Base-by-base conservation (phyloP, 371 early-diverging fungal genomes). In the Circinella umbellata region DNA sequence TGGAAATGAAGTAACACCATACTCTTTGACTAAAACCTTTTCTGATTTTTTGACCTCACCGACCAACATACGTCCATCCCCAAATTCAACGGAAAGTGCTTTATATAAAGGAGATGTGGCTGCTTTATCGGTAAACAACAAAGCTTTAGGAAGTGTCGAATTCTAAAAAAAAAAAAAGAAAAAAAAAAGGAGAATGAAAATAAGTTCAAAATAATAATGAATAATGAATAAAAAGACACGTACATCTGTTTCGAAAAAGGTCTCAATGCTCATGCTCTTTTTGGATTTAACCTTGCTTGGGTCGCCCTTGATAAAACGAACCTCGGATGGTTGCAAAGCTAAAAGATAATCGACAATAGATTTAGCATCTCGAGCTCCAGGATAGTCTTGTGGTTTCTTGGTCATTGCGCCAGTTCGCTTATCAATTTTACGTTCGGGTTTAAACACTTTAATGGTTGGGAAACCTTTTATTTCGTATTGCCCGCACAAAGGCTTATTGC, bases 381-480 rank as follows among this genome's bases (percentile, higher is more conserved):
- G 87, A 84, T 96, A 98, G 72, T 96, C 97, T 71, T 76, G 66
- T 6, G 90, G 83, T 55, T 72, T 76, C 70, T 91, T 91, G 10
- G 64, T 77, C 38, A 27, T 72, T 67, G 74, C 69, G 20, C 87
- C 87, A 3, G 86, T 87, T 69, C 85, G 82, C 68, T 89, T 89
- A 36, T 79, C 71, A 27, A 62, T 73, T 37, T 55, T 74, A 15
- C 70, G 66, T 59, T 78, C 80, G 46, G 88, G 80, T 4, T 84
- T 85, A 73, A 97, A 97, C 2, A 93, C 78, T 76, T 97, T 98
- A 71, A 98, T 86, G n/a, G 97, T 97, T 4, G 98, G 98, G 82
- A 96, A 98, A 11, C 98, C 97, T 81, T 95, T 80, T 48, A 97
- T 88, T 36, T 84, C 90, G 75, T 90, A 94, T 48, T 88, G 84